Percentiles rank a stretch among this genome's conserved stretches.
Evolutionary conservation across 2,329 filamentous ascomycete genomes (phyloP).

Genomic region (Xylaria sp.): DNA sequence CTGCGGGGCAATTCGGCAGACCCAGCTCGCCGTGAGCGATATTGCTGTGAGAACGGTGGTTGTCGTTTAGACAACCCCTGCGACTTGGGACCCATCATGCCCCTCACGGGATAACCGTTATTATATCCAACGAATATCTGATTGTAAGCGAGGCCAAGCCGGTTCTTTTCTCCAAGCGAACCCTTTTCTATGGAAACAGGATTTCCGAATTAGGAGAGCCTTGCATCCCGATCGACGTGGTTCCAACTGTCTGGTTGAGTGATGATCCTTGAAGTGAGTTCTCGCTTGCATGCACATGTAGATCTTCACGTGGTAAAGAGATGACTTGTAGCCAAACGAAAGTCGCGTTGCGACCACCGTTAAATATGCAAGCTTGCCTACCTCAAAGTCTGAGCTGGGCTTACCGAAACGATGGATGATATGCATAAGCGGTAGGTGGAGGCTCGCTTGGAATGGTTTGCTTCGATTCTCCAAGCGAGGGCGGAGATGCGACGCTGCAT

Average conservation of each 20-base stretch:
- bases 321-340: conserved; percentile 1
- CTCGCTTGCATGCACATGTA: conserved; percentile 13
- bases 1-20: conserved; percentile 1
- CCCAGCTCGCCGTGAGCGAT: background rate
- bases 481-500: background rate
- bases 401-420: conserved; percentile 11
- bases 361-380: background rate
- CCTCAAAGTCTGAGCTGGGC: background rate
- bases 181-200: background rate
- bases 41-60: background rate
- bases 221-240: background rate
- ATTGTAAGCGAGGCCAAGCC: conserved; percentile 7
- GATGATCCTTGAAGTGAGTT: background rate
- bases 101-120: background rate
- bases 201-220: background rate
- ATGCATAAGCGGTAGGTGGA: conserved; percentile 8
- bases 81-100: background rate
- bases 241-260: conserved; percentile 1
- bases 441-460: conserved; percentile 21
- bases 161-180: conserved; percentile 9
- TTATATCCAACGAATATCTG: conserved; percentile 8
- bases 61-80: conserved; percentile 10
- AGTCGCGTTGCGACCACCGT: background rate
- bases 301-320: conserved; percentile 16
- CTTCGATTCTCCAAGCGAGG: conserved; percentile 9